Conservation (phyloP, 2,329 filamentous ascomycete species). For the Chaetomium sp. region DNA sequence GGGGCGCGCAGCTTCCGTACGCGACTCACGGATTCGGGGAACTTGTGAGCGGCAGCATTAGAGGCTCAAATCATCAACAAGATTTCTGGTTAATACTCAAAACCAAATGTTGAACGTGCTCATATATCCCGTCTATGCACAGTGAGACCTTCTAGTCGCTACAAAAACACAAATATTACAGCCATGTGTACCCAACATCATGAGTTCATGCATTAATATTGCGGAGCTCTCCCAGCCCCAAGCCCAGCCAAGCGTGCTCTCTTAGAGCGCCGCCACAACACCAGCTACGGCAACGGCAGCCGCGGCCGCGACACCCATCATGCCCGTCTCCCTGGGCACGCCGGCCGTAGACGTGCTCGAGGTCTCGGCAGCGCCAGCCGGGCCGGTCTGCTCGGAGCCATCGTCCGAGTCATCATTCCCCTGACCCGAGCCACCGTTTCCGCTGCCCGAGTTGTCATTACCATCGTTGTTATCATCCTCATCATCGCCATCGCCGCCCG, state of each 20-base stretch:
- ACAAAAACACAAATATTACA: neutral
- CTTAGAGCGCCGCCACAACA: neutral
- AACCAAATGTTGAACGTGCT: neutral
- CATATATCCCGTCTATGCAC: neutral
- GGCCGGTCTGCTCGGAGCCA: neutral
- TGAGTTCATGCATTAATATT: neutral
- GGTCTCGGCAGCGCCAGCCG: neutral
- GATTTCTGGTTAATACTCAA: no score
- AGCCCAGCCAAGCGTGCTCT: neutral
- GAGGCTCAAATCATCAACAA: no score
- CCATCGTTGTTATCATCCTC: neutral
- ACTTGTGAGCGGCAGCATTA: no score
- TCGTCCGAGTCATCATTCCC: neutral
- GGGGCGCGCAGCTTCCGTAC: no score
- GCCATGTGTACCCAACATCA: neutral
- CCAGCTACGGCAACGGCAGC: neutral
- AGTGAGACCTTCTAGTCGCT: no score
- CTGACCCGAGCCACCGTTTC: neutral
- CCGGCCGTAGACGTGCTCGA: neutral
- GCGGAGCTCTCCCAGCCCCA: neutral
- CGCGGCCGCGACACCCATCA: neutral
- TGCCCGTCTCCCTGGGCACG: slow-evolving; percentile 4
- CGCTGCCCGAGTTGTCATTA: neutral
- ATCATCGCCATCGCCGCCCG: neutral
- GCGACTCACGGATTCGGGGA: no score